Conservation (phyloP, 208 protist genomes). For the Leishmania guyanensis region DNA sequence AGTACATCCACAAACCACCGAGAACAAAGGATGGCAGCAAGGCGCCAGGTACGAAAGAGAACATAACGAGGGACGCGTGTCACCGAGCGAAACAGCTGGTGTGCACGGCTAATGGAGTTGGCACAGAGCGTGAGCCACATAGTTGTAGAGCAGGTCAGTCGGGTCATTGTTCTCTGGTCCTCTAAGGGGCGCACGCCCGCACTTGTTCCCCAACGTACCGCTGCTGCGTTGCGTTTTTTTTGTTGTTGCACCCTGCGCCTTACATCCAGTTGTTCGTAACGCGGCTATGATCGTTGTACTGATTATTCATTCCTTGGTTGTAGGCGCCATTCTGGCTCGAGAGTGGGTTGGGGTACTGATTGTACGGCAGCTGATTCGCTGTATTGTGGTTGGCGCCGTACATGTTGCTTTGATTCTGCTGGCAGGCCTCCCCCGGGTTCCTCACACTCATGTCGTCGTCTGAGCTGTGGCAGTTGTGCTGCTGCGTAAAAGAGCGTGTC, state of each 20-base stretch:
- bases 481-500: constrained; percentile 29
- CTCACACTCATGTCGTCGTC: neutral
- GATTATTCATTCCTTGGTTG: neutral
- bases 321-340: neutral
- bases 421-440: neutral
- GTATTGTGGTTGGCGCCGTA: constrained; percentile 6
- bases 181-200: neutral
- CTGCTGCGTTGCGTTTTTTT: neutral
- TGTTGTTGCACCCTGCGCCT: no score
- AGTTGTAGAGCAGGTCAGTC: neutral
- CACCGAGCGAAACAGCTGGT: neutral
- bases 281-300: neutral
- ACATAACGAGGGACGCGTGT: neutral
- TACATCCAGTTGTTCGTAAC: constrained; percentile 15
- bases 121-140: neutral
- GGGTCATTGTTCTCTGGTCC: neutral
- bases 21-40: neutral
- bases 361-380: neutral
- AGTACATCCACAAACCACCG: neutral
- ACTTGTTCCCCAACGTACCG: neutral
- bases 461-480: neutral
- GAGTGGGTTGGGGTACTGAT: neutral
- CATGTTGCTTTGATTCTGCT: constrained; percentile 2
- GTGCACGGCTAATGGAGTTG: neutral
- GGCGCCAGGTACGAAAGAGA: neutral